These are phyloP conservation scores for Effrenium voratum DNA, from an alignment of 73 alveolate genomes.

Conservation along the genomic window DNA sequence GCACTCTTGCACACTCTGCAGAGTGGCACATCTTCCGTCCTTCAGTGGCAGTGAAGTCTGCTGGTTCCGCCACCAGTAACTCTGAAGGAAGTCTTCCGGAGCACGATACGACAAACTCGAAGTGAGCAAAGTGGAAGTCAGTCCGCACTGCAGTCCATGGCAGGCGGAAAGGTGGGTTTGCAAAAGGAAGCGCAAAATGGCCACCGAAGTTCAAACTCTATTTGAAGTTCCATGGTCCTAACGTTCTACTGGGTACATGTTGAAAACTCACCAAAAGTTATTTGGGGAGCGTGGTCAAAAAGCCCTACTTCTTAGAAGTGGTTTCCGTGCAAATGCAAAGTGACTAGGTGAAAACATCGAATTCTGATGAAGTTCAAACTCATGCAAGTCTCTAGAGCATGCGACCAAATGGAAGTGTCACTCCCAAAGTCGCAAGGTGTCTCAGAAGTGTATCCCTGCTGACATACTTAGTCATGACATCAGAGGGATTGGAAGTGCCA, in stretches of 20 bases:
- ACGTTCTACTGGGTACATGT: background rate
- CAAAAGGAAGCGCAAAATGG: no score
- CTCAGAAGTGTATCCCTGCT: slow-evolving; percentile 1
- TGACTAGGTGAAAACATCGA: background rate
- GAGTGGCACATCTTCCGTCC: no score
- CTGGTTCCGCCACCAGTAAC: no score
- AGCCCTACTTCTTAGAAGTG: background rate
- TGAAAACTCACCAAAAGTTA: background rate
- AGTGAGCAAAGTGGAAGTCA: no score
- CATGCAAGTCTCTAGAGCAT: background rate
- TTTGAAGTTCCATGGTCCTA: background rate
- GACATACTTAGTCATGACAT: slow-evolving; percentile 7
- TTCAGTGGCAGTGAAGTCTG: no score
- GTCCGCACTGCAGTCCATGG: no score
- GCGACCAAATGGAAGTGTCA: background rate
- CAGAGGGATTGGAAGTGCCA: slow-evolving; percentile 15
- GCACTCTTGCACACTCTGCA: no score
- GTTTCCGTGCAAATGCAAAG: background rate
- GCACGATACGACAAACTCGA: no score
- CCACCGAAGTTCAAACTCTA: background rate
- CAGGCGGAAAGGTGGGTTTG: no score
- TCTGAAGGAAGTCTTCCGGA: no score
- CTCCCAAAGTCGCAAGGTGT: background rate
- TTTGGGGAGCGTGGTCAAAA: background rate
- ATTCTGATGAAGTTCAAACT: background rate